These are phyloP conservation scores for Atkinsonella hypoxylon DNA, from an alignment of 2,329 filamentous ascomycete species.

Conservation along the genomic window DNA sequence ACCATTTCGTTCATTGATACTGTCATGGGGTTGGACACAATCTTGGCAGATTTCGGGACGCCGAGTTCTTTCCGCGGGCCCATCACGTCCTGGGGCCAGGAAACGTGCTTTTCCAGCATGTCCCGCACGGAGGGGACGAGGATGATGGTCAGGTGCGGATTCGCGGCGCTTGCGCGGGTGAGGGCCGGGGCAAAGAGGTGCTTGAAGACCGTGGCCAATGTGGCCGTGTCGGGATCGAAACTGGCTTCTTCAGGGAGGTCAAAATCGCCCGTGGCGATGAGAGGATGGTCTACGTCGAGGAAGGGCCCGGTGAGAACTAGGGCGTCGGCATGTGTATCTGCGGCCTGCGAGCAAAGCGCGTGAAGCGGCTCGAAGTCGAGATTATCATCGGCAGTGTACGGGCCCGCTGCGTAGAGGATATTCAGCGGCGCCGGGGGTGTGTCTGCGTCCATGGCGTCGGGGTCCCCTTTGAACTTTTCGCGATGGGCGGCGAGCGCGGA, in stretches of 20 bases:
- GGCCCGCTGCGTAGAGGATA: slow-evolving; percentile 69
- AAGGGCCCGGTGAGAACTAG: slow-evolving; percentile 80
- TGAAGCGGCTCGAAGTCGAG: slow-evolving; percentile 82
- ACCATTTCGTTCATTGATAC: slow-evolving; percentile 79
- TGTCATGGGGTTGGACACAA: slow-evolving; percentile 85
- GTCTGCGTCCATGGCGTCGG: slow-evolving; percentile 47
- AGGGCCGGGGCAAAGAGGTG: slow-evolving; percentile 65
- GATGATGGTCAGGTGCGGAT: slow-evolving; percentile 70
- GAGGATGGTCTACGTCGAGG: slow-evolving; percentile 80
- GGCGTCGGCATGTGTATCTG: slow-evolving; percentile 61
- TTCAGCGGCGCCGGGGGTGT: slow-evolving; percentile 52
- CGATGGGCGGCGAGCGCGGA: slow-evolving; percentile 55
- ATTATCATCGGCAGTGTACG: slow-evolving; percentile 86
- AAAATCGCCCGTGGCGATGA: slow-evolving; percentile 71
- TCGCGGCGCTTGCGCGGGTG: slow-evolving; percentile 53
- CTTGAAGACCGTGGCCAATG: slow-evolving; percentile 72
- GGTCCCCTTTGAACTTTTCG: slow-evolving; percentile 52
- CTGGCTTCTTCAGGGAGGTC: slow-evolving; percentile 57
- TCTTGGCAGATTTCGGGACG: slow-evolving; percentile 61
- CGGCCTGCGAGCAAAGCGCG: slow-evolving; percentile 66
- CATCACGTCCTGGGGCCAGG: slow-evolving; percentile 63
- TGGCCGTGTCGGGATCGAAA: slow-evolving; percentile 65
- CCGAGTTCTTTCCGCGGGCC: slow-evolving; percentile 55
- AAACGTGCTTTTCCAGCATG: slow-evolving; percentile 68
- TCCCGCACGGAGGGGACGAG: slow-evolving; percentile 77